phyloP scores from a whole-genome alignment of 371 early-diverging fungal species.

The Apophysomyces variabilis region DNA sequence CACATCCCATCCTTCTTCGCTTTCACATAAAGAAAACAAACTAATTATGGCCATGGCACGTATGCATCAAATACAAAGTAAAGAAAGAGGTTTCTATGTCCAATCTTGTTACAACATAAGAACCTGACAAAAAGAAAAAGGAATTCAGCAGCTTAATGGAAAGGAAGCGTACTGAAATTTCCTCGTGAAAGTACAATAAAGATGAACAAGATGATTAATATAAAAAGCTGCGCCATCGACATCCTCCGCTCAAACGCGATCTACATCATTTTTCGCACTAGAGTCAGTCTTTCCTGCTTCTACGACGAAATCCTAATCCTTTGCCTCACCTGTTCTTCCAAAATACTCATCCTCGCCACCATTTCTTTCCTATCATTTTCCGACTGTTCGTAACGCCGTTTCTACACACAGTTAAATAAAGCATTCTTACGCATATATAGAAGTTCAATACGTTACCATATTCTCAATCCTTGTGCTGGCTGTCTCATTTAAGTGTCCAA shows the following conservation, averaged over 20 bases:
- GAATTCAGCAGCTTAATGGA: neutral
- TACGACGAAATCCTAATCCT: neutral
- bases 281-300: neutral
- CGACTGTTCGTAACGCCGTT: conserved; percentile 62
- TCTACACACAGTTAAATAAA: conserved; percentile 23
- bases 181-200: conserved; percentile 59
- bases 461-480: conserved; percentile 61
- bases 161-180: conserved; percentile 38
- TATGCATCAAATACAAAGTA: too few relatives aligned
- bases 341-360: conserved; percentile 48
- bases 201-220: conserved; percentile 58
- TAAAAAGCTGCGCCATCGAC: conserved; percentile 59
- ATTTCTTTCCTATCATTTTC: conserved; percentile 53
- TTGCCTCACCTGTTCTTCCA: conserved; percentile 57
- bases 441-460: conserved; percentile 40
- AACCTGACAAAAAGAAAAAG: too few relatives aligned
- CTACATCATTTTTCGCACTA: conserved; percentile 17
- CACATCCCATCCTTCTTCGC: too few relatives aligned
- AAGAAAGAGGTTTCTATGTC: too few relatives aligned
- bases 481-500: conserved; percentile 69
- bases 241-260: conserved; percentile 68
- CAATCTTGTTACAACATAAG: too few relatives aligned
- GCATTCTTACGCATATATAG: neutral
- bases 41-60: too few relatives aligned
- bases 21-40: too few relatives aligned